Evolutionary conservation across 768 basidiomycete genomes (phyloP), one percentile per base, ranked within the genome.

Genomic region (Podaxis carcinomalis): DNA sequence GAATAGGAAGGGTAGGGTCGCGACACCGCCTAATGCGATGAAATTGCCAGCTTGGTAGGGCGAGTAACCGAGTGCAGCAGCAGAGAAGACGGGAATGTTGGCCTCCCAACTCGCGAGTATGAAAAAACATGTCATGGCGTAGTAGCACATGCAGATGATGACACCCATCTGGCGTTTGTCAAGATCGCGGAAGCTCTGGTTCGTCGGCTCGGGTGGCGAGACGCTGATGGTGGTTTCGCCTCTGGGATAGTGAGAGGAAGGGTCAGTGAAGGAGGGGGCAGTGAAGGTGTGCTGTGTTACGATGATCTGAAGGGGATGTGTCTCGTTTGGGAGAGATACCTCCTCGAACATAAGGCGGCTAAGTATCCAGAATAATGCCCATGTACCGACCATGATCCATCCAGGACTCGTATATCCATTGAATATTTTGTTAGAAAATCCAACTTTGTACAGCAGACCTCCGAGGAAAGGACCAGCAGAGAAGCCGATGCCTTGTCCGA

Each of bases 101-200:
- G 83, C 76, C 70, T 89, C 87, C 86, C 85, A 88, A 11, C 82
- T 80, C 6, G 84, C 86, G 59, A 89, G 82, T 67, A 88, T 77
- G 72, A 88, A 86, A 75, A 88, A 89, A 71, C 80, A 86, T 19
- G 83, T 78, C 83, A 86, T 86, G 50, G 85, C 79, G 66, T 83
- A 85, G 82, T 85, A 89, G 69, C 85, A 88, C 83, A 89, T 87
- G 67, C 81, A 85, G 42, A 77, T 64, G 21, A 82, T 75, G 59
- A 85, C 81, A 23, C 82, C 83, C 79, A 81, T 83, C 59, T 72
- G 72, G 16, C 62, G 56, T 6, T 44, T 60, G 4, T 67, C 61
- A 14, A 72, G 53, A 42, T 37, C 21, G 50, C 57, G 58, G 50
- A 64, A 47, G 44, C 56, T 10, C 47, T 59, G 32, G 57, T 42